phyloP scores from a whole-genome alignment of 495 filamentous ascomycete species.

The Cenococcum geophilum region DNA sequence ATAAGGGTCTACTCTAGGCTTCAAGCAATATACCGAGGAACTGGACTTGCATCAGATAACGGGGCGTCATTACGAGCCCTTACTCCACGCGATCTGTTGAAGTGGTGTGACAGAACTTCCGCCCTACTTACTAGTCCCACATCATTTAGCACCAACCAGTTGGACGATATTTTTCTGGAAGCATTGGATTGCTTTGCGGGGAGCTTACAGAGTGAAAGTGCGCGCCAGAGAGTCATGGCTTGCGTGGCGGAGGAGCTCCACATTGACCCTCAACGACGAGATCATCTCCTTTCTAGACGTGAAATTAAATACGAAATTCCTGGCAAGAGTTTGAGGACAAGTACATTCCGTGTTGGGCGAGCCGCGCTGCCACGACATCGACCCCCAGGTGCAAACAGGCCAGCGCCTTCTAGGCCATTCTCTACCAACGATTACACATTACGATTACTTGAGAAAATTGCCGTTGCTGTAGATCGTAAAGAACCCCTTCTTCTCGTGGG shows the following conservation, averaged over 20 bases:
- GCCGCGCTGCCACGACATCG: constrained; percentile 15
- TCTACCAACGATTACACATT: constrained; percentile 67
- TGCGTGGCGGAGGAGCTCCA: constrained; percentile 78
- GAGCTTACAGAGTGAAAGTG: constrained; percentile 59
- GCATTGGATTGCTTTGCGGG: constrained; percentile 83
- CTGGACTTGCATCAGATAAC: constrained; percentile 49
- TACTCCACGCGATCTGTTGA: constrained; percentile 77
- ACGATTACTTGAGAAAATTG: constrained; percentile 74
- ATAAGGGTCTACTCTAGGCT: constrained; percentile 70
- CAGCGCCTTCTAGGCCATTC: constrained; percentile 50
- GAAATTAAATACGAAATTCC: constrained; percentile 54
- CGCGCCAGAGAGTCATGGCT: constrained; percentile 55
- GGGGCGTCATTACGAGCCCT: constrained; percentile 47
- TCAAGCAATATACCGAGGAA: constrained; percentile 47
- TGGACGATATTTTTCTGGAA: constrained; percentile 85
- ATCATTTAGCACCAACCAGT: constrained; percentile 66
- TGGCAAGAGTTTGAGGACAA: constrained; percentile 39
- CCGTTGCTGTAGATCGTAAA: constrained; percentile 68
- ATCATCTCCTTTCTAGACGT: constrained; percentile 33
- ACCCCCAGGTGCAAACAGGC: constrained; percentile 32
- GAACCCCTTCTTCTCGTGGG: constrained; percentile 92
- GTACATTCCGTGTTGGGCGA: constrained; percentile 26
- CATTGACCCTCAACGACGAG: constrained; percentile 70
- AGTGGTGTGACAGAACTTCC: constrained; percentile 72
- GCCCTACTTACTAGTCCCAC: constrained; percentile 51